These are phyloP conservation scores for Xylariaceae sp. DNA, from an alignment of 2,329 filamentous ascomycete species.

Conservation along the genomic window DNA sequence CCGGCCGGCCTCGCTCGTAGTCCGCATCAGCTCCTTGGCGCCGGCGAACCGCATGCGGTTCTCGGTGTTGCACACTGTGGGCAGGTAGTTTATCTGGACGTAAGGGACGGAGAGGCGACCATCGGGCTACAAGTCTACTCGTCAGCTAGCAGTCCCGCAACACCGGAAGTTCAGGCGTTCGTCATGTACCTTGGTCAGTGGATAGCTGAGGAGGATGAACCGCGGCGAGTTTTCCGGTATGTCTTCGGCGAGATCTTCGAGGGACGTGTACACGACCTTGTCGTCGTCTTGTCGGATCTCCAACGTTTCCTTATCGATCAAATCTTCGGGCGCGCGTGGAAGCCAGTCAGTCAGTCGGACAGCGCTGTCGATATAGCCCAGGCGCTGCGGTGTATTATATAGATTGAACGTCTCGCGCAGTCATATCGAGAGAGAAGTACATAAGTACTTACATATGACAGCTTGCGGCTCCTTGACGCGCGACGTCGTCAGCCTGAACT, in stretches of 20 bases:
- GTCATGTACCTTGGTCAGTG: too few relatives aligned
- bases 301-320: constrained; percentile 84
- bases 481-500: constrained; percentile 89
- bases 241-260: constrained; percentile 79
- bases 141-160: too few relatives aligned
- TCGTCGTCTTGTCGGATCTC: constrained; percentile 84
- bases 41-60: constrained; percentile 91
- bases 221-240: constrained; percentile 88
- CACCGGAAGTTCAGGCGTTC: too few relatives aligned
- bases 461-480: constrained; percentile 79
- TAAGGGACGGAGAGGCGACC: constrained; percentile 87
- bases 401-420: too few relatives aligned
- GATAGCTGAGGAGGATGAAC: constrained; percentile 87
- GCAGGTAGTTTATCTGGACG: constrained; percentile 90
- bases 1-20: constrained; percentile 81
- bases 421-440: too few relatives aligned
- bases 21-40: constrained; percentile 92
- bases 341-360: constrained; percentile 1
- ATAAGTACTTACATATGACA: constrained; percentile 84
- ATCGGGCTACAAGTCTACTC: constrained; percentile 59
- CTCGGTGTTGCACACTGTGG: constrained; percentile 82
- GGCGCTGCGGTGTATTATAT: too few relatives aligned
- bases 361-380: too few relatives aligned
- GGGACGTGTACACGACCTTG: constrained; percentile 68
- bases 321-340: constrained; percentile 50